These are phyloP conservation scores for Calonectria fujianensis DNA, from an alignment of 2,329 filamentous ascomycete genomes.

Conservation along the genomic window DNA sequence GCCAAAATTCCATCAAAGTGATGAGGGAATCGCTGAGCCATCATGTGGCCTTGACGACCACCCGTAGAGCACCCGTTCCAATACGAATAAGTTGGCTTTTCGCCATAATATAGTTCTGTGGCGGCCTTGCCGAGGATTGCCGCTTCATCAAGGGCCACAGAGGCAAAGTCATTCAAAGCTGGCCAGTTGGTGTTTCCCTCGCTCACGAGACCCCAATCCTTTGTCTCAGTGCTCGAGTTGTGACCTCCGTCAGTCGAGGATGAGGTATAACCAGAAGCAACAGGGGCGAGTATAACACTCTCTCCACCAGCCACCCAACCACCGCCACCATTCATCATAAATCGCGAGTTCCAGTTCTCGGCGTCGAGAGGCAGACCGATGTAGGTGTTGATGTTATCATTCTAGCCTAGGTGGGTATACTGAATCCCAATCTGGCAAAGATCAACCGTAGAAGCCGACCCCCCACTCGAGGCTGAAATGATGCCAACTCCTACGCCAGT, in stretches of 20 bases:
- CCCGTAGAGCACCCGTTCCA: conserved; percentile 72
- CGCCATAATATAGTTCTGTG: conserved; percentile 64
- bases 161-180: conserved; percentile 53
- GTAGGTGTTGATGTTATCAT: conserved; percentile 40
- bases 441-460: conserved; percentile 10
- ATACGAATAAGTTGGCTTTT: conserved; percentile 64
- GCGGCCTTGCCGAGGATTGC: conserved; percentile 62
- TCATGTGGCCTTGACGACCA: conserved; percentile 72
- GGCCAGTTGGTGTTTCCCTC: conserved; percentile 51
- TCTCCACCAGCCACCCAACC: conserved; percentile 41
- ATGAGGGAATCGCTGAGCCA: conserved; percentile 69
- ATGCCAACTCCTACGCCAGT: conserved; percentile 18
- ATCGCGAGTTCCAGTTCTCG: conserved; percentile 42
- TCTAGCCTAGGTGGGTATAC: conserved; percentile 45
- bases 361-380: conserved; percentile 30
- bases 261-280: conserved; percentile 24
- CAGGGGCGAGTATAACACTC: neutral
- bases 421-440: conserved; percentile 38
- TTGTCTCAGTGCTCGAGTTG: neutral
- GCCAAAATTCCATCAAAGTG: conserved; percentile 73
- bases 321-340: conserved; percentile 44
- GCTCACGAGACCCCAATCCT: conserved; percentile 45
- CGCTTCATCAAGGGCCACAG: conserved; percentile 13
- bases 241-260: conserved; percentile 43
- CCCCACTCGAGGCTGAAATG: conserved; percentile 10